Conservation (phyloP, 805 yeast genomes). For the Yamadazyma sp. region DNA sequence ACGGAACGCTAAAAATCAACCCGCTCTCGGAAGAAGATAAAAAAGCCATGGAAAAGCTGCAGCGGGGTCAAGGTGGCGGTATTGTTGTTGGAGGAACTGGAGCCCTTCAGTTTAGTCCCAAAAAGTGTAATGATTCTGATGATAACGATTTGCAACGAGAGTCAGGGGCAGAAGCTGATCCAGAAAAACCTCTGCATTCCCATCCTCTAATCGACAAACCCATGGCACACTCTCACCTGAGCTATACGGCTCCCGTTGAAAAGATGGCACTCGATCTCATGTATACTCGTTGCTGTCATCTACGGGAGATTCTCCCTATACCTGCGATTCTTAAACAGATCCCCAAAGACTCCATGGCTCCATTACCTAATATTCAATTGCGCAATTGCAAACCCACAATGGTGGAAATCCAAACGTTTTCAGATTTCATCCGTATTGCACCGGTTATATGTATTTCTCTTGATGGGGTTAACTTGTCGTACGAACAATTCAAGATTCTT, state of each 20-base stretch:
- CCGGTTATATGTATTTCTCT: constrained; percentile 74
- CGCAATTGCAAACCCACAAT: constrained; percentile 87
- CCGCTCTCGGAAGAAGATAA: constrained; percentile 57
- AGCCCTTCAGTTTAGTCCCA: constrained; percentile 45
- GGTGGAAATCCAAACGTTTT: constrained; percentile 82
- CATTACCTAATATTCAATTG: constrained; percentile 68
- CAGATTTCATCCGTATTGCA: constrained; percentile 84
- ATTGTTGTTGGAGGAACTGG: constrained; percentile 81
- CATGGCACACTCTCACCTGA: constrained; percentile 22
- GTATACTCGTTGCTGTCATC: constrained; percentile 93
- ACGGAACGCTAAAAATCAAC: constrained; percentile 53
- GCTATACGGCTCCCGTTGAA: constrained; percentile 35
- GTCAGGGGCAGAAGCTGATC: background rate
- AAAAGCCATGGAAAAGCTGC: constrained; percentile 38
- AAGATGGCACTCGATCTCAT: constrained; percentile 64
- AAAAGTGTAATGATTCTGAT: constrained; percentile 3
- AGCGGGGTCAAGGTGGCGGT: constrained; percentile 54
- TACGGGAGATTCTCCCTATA: constrained; percentile 85
- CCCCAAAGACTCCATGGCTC: constrained; percentile 73
- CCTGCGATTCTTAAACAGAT: constrained; percentile 74
- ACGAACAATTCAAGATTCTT: constrained; percentile 75
- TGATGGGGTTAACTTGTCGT: constrained; percentile 74
- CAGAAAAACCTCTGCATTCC: background rate
- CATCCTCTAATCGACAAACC: constrained; percentile 29
- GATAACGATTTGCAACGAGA: constrained; percentile 16